A percentile compares a stretch with the other conserved stretches of the same genome.
Evolutionary conservation across 768 basidiomycete genomes (phyloP).

Genomic region (Kwoniella sp.): DNA sequence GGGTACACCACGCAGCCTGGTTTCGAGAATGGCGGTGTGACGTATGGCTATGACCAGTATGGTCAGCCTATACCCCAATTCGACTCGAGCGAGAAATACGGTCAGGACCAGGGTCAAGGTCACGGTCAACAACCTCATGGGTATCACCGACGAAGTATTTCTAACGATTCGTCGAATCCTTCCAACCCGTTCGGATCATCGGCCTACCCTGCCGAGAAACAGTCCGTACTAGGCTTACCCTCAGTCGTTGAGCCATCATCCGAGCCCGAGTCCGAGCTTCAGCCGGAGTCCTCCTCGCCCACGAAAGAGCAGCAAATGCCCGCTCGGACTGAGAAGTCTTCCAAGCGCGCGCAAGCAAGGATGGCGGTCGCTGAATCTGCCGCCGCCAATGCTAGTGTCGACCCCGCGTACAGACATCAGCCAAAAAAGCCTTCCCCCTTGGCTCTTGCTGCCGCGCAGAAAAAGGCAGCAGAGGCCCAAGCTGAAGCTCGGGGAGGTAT

Average conservation of each 20-base stretch:
- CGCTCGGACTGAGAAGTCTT: conserved; percentile 13
- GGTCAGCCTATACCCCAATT: conserved; percentile 16
- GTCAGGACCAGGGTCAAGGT: neutral
- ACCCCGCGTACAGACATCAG: conserved; percentile 35
- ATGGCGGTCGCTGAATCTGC: conserved; percentile 43
- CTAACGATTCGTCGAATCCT: conserved; percentile 13
- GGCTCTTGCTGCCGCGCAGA: conserved; percentile 25
- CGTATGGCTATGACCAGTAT: conserved; percentile 20
- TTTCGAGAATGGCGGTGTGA: neutral
- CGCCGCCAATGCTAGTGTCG: conserved; percentile 35
- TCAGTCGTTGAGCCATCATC: neutral
- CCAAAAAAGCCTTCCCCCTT: conserved; percentile 48
- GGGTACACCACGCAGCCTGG: conserved; percentile 17
- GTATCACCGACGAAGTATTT: conserved; percentile 1
- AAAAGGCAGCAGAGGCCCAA: conserved; percentile 17
- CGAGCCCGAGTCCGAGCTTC: neutral
- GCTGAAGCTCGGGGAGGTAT: neutral
- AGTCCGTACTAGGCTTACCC: neutral
- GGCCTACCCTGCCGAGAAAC: conserved; percentile 4
- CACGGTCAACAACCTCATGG: neutral
- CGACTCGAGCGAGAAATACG: neutral
- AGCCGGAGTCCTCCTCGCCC: neutral
- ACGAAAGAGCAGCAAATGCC: conserved; percentile 8
- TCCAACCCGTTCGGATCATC: conserved; percentile 14
- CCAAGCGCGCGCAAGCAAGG: conserved; percentile 28